Percentiles rank a stretch among this genome's conserved stretches.
These are phyloP conservation scores for Talaromyces funiculosus DNA, from an alignment of 2,329 filamentous ascomycete genomes.

Conservation along the genomic window DNA sequence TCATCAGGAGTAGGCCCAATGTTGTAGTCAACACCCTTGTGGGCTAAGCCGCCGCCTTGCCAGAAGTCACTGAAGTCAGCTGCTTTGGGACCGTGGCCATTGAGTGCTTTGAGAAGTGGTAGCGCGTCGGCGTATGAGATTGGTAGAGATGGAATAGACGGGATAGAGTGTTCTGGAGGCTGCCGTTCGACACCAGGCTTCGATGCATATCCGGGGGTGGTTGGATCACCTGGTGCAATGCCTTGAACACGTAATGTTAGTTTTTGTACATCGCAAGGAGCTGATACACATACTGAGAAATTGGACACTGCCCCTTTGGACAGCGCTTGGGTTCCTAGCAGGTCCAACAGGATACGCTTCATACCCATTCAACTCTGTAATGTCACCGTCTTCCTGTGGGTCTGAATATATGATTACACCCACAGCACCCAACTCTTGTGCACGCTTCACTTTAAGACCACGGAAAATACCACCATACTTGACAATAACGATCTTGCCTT, in stretches of 20 bases:
- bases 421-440: slow-evolving; percentile 82
- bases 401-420: slow-evolving; percentile 82
- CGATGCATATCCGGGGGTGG: slow-evolving; percentile 88
- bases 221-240: slow-evolving; percentile 66
- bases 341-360: slow-evolving; percentile 78
- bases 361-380: slow-evolving; percentile 76
- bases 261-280: not conserved
- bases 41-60: slow-evolving; percentile 66
- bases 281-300: slow-evolving; percentile 60
- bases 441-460: slow-evolving; percentile 86
- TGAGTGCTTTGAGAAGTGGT: slow-evolving; percentile 82
- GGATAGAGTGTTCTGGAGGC: slow-evolving; percentile 63
- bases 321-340: slow-evolving; percentile 78
- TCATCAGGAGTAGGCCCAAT: slow-evolving; percentile 73
- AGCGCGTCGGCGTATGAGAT: slow-evolving; percentile 84
- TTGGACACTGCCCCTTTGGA: slow-evolving; percentile 82
- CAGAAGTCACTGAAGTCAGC: slow-evolving; percentile 68
- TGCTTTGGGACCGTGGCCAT: slow-evolving; percentile 76
- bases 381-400: slow-evolving; percentile 78
- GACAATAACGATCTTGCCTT: slow-evolving; percentile 80
- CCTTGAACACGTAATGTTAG: slow-evolving; percentile 31
- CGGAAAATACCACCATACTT: slow-evolving; percentile 85
- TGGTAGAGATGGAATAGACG: slow-evolving; percentile 83
- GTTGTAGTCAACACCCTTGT: slow-evolving; percentile 79
- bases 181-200: slow-evolving; percentile 79